Base-by-base conservation (phyloP, 352 stramenopile genomes). In the Globisporangium takayamanum region DNA sequence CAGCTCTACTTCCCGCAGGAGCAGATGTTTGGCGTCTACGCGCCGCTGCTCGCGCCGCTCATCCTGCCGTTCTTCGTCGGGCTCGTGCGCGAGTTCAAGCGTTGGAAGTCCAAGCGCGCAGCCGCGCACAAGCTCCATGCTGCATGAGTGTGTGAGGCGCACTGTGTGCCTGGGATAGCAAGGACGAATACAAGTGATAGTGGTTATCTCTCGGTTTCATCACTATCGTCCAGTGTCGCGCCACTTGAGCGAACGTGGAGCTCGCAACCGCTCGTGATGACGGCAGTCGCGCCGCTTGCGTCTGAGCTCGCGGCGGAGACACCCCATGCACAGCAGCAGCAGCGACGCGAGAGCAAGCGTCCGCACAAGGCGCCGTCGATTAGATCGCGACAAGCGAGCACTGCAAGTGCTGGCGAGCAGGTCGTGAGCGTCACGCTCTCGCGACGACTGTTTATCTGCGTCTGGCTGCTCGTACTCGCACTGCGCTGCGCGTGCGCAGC, bases 1-100 rank as follows among this genome's bases (percentile, higher is more conserved):
- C 78, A 88, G 55, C 66, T 88, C 37, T 88, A 88, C 57, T 88
- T 88, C 53, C 78, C 78, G 7, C 73, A 88, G 64, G 78, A 85
- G 52, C 75, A 88, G 25, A 84, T 88, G 70, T 56, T 84, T 25
- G 78, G 75, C 2, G 78, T 88, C 12, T 88, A 86, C 53, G 75
- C 76, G 8, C 78, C 78, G 39, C 70, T 88, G 26, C 69, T 88
- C 2, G 78, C 78, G 20, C 78, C 78, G 36, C 66, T 88, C n/a
- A 59, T 88, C 18, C 59, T 88, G 37, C 78, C 78, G 4, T 86
- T 88, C 55, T 52, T 88, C 39, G 51, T 86, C 41, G 78, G 78
- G 2, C 42, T 86, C 48, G 59, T 84, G 10, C 67, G 78, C 20
- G 78, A 88, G 47, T 53, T 68, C 20, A 84, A 78, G 65, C 75